These are phyloP conservation scores for Penicillium paxilli DNA, from an alignment of 495 filamentous ascomycete species.

Conservation along the genomic window DNA sequence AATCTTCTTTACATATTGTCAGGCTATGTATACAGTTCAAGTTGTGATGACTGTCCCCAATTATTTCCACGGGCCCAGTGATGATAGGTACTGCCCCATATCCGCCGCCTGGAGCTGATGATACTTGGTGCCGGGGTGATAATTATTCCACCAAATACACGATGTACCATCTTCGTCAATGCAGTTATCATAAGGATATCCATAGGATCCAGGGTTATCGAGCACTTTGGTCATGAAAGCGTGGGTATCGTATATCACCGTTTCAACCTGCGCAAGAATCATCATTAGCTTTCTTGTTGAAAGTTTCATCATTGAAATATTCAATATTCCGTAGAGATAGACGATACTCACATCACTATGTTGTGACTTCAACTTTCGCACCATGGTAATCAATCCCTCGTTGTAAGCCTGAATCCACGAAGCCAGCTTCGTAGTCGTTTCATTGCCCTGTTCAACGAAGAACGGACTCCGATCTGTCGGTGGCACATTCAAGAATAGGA, in stretches of 20 bases:
- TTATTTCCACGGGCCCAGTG: slow-evolving; percentile 36
- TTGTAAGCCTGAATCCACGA: slow-evolving; percentile 36
- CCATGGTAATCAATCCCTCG: slow-evolving; percentile 24
- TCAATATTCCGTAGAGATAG: too few relatives aligned
- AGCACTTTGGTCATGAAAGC: slow-evolving; percentile 52
- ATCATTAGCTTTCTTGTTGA: neutral
- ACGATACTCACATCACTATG: slow-evolving; percentile 32
- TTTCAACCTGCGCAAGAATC: slow-evolving; percentile 12
- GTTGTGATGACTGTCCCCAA: neutral
- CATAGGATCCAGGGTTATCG: slow-evolving; percentile 48
- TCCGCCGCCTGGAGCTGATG: slow-evolving; percentile 37
- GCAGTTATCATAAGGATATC: slow-evolving; percentile 31
- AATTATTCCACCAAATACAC: slow-evolving; percentile 45
- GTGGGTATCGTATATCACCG: slow-evolving; percentile 36
- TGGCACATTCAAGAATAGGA: slow-evolving; percentile 74
- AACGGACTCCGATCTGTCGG: slow-evolving; percentile 66
- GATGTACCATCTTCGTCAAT: slow-evolving; percentile 31
- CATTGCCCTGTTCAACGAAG: slow-evolving; percentile 33
- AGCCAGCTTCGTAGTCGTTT: slow-evolving; percentile 22
- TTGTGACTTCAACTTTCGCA: slow-evolving; percentile 20
- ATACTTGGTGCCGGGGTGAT: slow-evolving; percentile 38
- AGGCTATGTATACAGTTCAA: neutral
- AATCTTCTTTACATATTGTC: neutral
- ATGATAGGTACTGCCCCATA: slow-evolving; percentile 32
- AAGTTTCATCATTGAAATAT: neutral